Percentiles rank a stretch among this genome's conserved stretches.
Conservation (phyloP, 1,284 basidiomycete species). For the Fomitopsis betulina region DNA sequence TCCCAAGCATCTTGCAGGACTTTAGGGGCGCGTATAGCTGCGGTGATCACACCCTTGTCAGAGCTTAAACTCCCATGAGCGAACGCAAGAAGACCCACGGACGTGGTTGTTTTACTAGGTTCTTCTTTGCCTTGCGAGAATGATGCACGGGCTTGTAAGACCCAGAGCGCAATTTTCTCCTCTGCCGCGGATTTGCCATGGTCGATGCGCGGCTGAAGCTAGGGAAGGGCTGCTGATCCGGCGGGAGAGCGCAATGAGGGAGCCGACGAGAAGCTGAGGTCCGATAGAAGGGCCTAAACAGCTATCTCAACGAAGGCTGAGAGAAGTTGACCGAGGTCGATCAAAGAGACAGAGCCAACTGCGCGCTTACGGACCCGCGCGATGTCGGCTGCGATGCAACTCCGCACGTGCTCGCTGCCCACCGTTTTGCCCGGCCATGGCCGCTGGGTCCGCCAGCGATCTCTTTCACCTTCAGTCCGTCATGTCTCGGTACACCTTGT, state of each 20-base stretch:
- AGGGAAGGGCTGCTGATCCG: not conserved
- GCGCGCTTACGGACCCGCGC: not conserved
- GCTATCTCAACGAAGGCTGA: not conserved
- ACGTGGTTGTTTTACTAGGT: constrained; percentile 77
- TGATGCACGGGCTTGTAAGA: constrained; percentile 67
- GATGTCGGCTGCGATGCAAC: not conserved
- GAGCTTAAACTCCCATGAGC: constrained; percentile 2
- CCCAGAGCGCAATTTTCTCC: constrained; percentile 74
- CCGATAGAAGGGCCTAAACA: not conserved
- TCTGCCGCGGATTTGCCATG: constrained; percentile 94
- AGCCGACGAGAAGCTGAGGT: constrained; percentile 2
- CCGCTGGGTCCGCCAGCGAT: not conserved
- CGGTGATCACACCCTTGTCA: constrained; percentile 10
- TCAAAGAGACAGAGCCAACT: not conserved
- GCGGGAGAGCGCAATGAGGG: not conserved
- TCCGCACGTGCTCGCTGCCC: not conserved
- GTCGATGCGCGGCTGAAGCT: constrained; percentile 3
- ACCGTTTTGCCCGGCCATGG: not conserved
- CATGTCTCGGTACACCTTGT: not conserved
- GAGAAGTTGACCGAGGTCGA: not conserved
- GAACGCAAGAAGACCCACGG: constrained; percentile 24
- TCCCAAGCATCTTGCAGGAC: constrained; percentile 87
- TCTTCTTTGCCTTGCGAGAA: constrained; percentile 64
- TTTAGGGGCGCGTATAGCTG: constrained; percentile 82
- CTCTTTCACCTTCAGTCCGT: not conserved